phyloP scores from a whole-genome alignment of 2,329 filamentous ascomycete genomes.

The Intubia oerlemansii region DNA sequence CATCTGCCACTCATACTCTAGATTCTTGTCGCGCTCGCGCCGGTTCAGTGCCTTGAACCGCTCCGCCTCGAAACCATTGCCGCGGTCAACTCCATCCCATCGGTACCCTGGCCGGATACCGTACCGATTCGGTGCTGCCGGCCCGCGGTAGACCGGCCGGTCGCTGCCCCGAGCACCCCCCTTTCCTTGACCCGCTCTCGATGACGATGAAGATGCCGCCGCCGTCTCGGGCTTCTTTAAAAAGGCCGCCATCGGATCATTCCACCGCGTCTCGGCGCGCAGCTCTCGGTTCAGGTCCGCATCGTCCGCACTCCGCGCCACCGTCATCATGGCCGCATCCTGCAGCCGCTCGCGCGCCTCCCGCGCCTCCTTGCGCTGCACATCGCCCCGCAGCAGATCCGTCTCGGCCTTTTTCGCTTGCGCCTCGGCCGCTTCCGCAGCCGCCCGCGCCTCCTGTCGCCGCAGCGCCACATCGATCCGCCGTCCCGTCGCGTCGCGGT shows the following conservation, averaged over 20 bases:
- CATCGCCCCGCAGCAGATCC: slow-evolving; percentile 61
- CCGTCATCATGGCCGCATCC: slow-evolving; percentile 62
- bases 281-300: slow-evolving; percentile 67
- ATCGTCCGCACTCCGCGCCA: slow-evolving; percentile 71
- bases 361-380: slow-evolving; percentile 51
- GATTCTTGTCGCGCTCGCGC: slow-evolving; percentile 49
- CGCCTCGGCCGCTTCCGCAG: slow-evolving; percentile 11
- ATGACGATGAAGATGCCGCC: too few relatives aligned
- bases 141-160: slow-evolving; percentile 55
- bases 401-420: slow-evolving; percentile 30
- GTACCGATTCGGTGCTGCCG: slow-evolving; percentile 77
- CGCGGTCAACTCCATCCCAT: slow-evolving; percentile 92
- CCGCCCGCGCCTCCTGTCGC: slow-evolving; percentile 60
- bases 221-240: slow-evolving; percentile 20
- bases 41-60: slow-evolving; percentile 78
- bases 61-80: slow-evolving; percentile 84
- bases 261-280: slow-evolving; percentile 62
- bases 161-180: slow-evolving; percentile 3
- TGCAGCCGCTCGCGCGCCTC: slow-evolving; percentile 45
- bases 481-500: slow-evolving; percentile 85
- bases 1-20: slow-evolving; percentile 93
- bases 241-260: slow-evolving; percentile 79
- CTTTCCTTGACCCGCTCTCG: too few relatives aligned
- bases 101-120: slow-evolving; percentile 78
- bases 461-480: slow-evolving; percentile 86